These are phyloP conservation scores for Lentithecium fluviatile DNA, from an alignment of 495 filamentous ascomycete species.

Conservation along the genomic window DNA sequence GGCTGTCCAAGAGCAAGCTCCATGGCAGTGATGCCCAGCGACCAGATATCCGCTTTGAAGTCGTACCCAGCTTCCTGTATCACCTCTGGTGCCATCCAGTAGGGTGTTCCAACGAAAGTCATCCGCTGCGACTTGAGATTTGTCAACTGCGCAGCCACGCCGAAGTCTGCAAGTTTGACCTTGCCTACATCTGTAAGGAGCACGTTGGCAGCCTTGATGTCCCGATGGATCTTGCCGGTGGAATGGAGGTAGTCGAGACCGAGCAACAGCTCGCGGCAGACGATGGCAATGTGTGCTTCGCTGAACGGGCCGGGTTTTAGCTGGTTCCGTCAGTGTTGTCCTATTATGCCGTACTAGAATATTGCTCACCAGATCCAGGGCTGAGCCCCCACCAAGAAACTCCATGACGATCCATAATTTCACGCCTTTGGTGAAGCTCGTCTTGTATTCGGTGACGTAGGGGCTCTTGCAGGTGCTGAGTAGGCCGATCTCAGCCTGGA, in stretches of 20 bases:
- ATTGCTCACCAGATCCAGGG: constrained; percentile 71
- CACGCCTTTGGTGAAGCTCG: constrained; percentile 87
- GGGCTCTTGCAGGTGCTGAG: constrained; percentile 90
- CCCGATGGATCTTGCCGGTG: constrained; percentile 94
- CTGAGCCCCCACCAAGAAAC: constrained; percentile 89
- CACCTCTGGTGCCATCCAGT: constrained; percentile 99
- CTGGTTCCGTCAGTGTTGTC: constrained; percentile 47
- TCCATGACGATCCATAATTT: constrained; percentile 99
- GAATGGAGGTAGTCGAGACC: constrained; percentile 91
- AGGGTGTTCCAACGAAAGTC: constrained; percentile 98
- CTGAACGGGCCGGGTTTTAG: constrained; percentile 89
- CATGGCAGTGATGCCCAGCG: constrained; percentile 91
- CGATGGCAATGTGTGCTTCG: constrained; percentile 90
- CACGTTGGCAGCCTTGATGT: constrained; percentile 94
- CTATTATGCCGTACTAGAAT: background rate
- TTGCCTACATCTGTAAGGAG: constrained; percentile 82
- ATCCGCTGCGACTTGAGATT: constrained; percentile 98
- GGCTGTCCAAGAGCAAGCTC: constrained; percentile 92
- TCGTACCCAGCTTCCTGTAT: constrained; percentile 97
- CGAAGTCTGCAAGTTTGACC: constrained; percentile 96
- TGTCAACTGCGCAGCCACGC: constrained; percentile 92
- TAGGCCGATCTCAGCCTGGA: constrained; percentile 95
- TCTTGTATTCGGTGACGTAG: constrained; percentile 94
- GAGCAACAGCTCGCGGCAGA: constrained; percentile 85
- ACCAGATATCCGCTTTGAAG: constrained; percentile 98